Conservation (phyloP, 2,329 filamentous ascomycete species). For the Mollisia scopiformis region DNA sequence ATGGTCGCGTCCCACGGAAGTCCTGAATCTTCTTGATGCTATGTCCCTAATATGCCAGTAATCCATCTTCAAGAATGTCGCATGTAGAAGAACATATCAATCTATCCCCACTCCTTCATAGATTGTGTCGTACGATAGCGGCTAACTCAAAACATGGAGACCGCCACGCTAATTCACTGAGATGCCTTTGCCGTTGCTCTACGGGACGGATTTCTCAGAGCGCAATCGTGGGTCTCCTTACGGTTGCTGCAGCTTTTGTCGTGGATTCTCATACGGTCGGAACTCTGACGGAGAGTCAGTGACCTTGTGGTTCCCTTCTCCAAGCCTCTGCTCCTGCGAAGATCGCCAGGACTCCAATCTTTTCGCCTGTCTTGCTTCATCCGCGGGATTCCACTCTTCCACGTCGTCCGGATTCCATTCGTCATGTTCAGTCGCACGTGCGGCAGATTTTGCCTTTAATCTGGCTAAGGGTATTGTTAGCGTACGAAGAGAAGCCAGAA, state of each 20-base stretch:
- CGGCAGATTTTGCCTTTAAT: constrained; percentile 6
- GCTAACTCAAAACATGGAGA: background rate
- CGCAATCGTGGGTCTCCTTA: background rate
- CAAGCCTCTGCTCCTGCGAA: constrained; percentile 3
- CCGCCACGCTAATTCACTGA: background rate
- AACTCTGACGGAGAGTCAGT: constrained; percentile 3
- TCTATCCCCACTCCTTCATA: background rate
- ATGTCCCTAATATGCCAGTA: too few species aligned
- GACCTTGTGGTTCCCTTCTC: background rate
- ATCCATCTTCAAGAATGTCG: too few species aligned
- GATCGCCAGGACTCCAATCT: constrained; percentile 4
- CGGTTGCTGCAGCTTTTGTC: background rate
- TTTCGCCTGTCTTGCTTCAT: constrained; percentile 9
- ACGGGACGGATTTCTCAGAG: background rate
- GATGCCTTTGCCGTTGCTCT: background rate
- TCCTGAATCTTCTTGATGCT: too few species aligned
- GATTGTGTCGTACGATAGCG: background rate
- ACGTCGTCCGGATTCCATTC: background rate
- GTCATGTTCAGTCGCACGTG: constrained; percentile 1
- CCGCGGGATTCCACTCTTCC: constrained; percentile 7
- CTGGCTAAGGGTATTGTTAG: constrained; percentile 1
- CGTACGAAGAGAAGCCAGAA: constrained; percentile 3
- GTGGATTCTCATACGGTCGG: constrained; percentile 4
- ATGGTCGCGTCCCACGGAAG: too few species aligned
- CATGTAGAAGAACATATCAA: constrained; percentile 10